Evolutionary conservation across 495 filamentous ascomycete species (phyloP), one percentile per base, ranked within the genome.

Genomic region (Penicillium mononematosum): DNA sequence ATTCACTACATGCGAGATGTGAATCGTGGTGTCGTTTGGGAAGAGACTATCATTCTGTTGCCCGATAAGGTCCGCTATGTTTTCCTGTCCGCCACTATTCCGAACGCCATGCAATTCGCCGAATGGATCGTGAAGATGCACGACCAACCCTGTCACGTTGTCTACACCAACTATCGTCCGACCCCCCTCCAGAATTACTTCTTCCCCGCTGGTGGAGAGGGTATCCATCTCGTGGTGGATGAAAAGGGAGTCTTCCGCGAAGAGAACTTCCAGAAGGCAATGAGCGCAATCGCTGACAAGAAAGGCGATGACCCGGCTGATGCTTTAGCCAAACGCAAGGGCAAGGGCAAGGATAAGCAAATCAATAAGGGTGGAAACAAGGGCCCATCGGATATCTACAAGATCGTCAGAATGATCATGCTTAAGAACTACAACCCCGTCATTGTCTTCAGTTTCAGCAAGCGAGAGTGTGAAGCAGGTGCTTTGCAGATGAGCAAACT

Each of bases 401-500:
- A 96, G 77, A 94, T 98, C 60, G 89, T 98, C 48, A 89, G 87
- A 68, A 98, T 98, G 95, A 96, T 97, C 61, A 96, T 98, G 88
- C 78, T 90, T 69, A 94, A 91, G 74, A 92, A 87, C 62, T 91
- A 91, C 70, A 96, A 98, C 63, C 94, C 94, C 1, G 95, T 98
- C 63, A 98, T 98, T 65, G 92, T 98, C 41, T 98, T 98, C 82
- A 96, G 90, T 69, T 98, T 98, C 80, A 96, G 91, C 79, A 98
- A 98, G 78, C 83, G 94, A 49, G 91, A 96, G 57, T 96, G 92
- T 69, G 94, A 98, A 74, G 79, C 81, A 45, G 83, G 89, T 66
- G 94, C 94, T 19, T 74, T 98, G 42, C 81, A 90, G 60, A 90
- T 96, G 77, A 92, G 85, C 56, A 79, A 81, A 51, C 78, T 96